These are phyloP conservation scores for Nicotiana tomentosiformis DNA, from an alignment of 257 asterid genomes.

Conservation along the genomic window DNA sequence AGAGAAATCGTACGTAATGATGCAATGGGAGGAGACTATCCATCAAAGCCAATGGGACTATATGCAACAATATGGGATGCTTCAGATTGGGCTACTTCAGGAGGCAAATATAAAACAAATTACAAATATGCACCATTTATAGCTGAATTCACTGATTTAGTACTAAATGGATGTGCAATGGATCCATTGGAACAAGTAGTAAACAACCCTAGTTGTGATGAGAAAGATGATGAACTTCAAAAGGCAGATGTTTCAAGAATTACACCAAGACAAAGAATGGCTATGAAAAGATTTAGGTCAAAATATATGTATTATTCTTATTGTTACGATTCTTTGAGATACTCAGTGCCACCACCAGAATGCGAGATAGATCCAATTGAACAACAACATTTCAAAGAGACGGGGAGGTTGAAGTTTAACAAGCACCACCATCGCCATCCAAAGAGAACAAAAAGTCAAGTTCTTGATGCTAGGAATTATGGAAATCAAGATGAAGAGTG, in stretches of 20 bases:
- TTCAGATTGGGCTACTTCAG: constrained; percentile 96
- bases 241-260: constrained; percentile 33
- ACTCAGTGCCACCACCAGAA: constrained; percentile 54
- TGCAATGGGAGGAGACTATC: constrained; percentile 82
- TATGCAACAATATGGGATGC: constrained; percentile 98
- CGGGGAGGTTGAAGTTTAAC: constrained; percentile 57
- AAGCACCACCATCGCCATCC: constrained; percentile 30
- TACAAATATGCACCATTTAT: constrained; percentile 88
- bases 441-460: constrained; percentile 35
- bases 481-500: constrained; percentile 39
- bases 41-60: constrained; percentile 84
- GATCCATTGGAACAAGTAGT: constrained; percentile 65
- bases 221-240: constrained; percentile 25
- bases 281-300: constrained; percentile 56
- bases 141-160: constrained; percentile 68
- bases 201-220: constrained; percentile 23
- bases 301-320: constrained; percentile 77
- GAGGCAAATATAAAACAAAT: constrained; percentile 68
- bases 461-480: constrained; percentile 26
- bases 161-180: constrained; percentile 65
- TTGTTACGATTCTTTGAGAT: constrained; percentile 63
- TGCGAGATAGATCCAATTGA: constrained; percentile 58
- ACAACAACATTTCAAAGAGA: constrained; percentile 43
- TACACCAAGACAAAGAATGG: constrained; percentile 39
- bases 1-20: constrained; percentile 56